phyloP scores from a whole-genome alignment of 140 eudicot species.

The Bidens hawaiensis region DNA sequence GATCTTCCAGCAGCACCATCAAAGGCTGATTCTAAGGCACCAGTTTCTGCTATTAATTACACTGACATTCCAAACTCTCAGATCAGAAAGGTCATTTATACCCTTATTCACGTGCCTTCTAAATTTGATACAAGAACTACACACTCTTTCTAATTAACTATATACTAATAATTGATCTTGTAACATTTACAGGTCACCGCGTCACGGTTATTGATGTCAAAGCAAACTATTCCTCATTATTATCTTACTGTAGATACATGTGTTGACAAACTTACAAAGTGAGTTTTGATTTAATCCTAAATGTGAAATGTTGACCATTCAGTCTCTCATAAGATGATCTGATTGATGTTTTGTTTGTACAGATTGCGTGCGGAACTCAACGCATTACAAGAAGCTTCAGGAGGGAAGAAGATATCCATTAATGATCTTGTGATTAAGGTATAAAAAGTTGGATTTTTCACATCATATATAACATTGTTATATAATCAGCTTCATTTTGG shows the following conservation, averaged over 20 bases:
- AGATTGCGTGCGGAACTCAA: conserved; percentile 80
- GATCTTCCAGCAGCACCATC: conserved; percentile 47
- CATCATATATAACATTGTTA: not conserved
- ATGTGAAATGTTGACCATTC: not conserved
- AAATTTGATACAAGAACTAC: not conserved
- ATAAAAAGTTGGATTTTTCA: conserved; percentile 5
- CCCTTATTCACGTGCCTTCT: not conserved
- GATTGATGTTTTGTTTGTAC: conserved; percentile 18
- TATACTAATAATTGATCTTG: conserved; percentile 15
- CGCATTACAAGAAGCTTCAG: conserved; percentile 87
- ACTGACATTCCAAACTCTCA: conserved; percentile 82
- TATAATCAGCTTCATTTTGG: not conserved
- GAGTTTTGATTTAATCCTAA: conserved; percentile 30
- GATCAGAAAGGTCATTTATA: conserved; percentile 70
- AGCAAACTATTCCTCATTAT: conserved; percentile 98
- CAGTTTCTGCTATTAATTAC: conserved; percentile 56
- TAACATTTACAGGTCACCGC: conserved; percentile 80
- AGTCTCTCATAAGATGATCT: conserved; percentile 13
- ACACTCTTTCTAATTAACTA: not conserved
- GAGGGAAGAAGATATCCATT: conserved; percentile 83
- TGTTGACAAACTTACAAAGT: conserved; percentile 94
- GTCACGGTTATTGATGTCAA: conserved; percentile 74
- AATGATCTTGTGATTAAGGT: conserved; percentile 98
- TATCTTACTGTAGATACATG: conserved; percentile 95
- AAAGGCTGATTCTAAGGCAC: conserved; percentile 36